Evolutionary conservation across 192 early-diverging fungal genomes (phyloP), one percentile per base, ranked within the genome.

Genomic region (Bifiguratus adelaidae): DNA sequence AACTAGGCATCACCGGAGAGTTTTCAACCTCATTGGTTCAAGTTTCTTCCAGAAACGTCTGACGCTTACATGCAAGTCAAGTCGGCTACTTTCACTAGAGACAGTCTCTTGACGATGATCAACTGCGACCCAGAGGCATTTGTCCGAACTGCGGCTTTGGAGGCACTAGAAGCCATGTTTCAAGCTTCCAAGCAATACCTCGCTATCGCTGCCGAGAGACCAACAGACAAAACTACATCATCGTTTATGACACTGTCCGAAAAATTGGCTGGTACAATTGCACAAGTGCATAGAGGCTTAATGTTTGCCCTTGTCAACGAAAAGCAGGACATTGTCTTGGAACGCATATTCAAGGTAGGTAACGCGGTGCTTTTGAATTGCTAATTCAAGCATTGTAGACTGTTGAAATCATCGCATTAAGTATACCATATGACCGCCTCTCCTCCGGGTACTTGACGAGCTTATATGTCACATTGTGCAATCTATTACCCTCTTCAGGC

Each of bases 11-110:
- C 56, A 2, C 62, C 72, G 3, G 63, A 65, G 24, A 52, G 59
- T n/a, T 53, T 78, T 9, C 67, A 78, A 33, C 72, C 70, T 2
- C 55, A 75, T 33, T 78, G 76, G 76, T 53, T 56, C 29, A 67
- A 58, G 30, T 74, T 78, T 41, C 30, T 78, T 15, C 70, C 70
- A 2, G 63, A 65, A 18, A 58, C 57, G 24, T 41, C 52, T 40
- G 35, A 46, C 30, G 26, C 52, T 43, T 13, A 40, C 53, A 21
- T 28, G 26, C 11, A 44, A 44, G 13, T 44, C 21, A 30, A 24
- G 32, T 13, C 30, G 45, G 32, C 55, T 7, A 40, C 37, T 21
- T 21, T 21, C 7, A 55, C 62, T 22, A 13, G 66, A 3, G 55
- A 61, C 3, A 72, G 72, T n/a, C 48, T 78, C 6, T 46, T 78